phyloP scores from a whole-genome alignment of 371 early-diverging fungal genomes.

The Mucor plumbeus region DNA sequence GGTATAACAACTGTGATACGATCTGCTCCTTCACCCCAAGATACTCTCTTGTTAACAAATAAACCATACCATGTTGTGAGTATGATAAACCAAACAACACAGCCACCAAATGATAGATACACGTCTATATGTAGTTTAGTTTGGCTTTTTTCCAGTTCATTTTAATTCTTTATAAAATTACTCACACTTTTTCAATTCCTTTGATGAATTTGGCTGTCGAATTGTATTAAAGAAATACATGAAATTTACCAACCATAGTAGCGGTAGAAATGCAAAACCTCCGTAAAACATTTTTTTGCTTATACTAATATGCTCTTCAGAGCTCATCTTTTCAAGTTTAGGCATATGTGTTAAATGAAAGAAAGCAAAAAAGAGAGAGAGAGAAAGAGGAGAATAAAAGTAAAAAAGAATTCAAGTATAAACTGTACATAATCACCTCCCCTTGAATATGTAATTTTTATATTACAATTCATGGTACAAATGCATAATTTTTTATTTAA shows the following conservation, averaged over 20 bases:
- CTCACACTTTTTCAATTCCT: constrained; percentile 58
- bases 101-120: constrained; percentile 52
- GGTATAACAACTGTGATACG: constrained; percentile 63
- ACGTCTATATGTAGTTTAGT: constrained; percentile 43
- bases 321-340: constrained; percentile 55
- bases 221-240: constrained; percentile 57
- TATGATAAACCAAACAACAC: constrained; percentile 51
- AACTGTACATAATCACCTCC: background rate
- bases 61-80: constrained; percentile 62
- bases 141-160: background rate
- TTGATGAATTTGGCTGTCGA: constrained; percentile 41
- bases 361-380: background rate
- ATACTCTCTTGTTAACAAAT: constrained; percentile 56
- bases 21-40: constrained; percentile 59
- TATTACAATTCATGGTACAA: background rate
- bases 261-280: constrained; percentile 62
- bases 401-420: background rate
- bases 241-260: constrained; percentile 67
- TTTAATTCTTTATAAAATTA: background rate
- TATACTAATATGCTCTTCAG: constrained; percentile 58
- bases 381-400: background rate
- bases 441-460: background rate
- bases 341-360: constrained; percentile 37
- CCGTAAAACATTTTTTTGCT: constrained; percentile 66
- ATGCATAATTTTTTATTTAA: constrained; percentile 6